Percentiles rank a stretch among this genome's conserved stretches.
phyloP scores from a whole-genome alignment of 2,329 filamentous ascomycete species.

The Beauveria caledonica region DNA sequence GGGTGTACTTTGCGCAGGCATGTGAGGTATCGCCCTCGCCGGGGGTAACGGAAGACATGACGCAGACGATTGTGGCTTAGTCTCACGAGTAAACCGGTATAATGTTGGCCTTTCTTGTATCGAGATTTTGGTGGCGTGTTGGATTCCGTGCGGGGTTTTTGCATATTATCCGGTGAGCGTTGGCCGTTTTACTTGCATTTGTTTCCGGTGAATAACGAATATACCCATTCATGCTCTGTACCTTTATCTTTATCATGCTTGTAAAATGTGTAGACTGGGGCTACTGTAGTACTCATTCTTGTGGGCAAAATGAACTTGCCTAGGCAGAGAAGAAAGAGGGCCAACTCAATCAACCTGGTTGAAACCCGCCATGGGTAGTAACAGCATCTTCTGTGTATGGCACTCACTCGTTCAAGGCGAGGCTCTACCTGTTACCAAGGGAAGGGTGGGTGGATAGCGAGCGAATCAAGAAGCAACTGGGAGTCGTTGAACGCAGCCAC shows the following conservation, averaged over 20 bases:
- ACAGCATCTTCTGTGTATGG: too few species aligned
- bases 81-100: not conserved
- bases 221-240: conserved; percentile 1
- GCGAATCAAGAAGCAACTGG: too few species aligned
- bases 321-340: too few species aligned
- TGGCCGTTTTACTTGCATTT: not conserved
- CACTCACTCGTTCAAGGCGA: too few species aligned
- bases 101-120: not conserved
- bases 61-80: conserved; percentile 4
- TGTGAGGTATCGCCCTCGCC: conserved; percentile 44
- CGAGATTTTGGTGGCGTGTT: not conserved
- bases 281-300: too few species aligned
- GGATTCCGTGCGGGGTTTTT: not conserved
- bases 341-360: too few species aligned
- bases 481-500: too few species aligned
- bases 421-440: too few species aligned
- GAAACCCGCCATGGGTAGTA: too few species aligned
- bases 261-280: too few species aligned
- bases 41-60: not conserved
- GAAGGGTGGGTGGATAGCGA: too few species aligned
- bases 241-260: not conserved
- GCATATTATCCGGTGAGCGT: conserved; percentile 3
- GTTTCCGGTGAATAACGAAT: conserved; percentile 1
- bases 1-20: conserved; percentile 88
- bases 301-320: too few species aligned